Evolutionary conservation across 176 grass and related monocot species (phyloP), one percentile per base, ranked within the genome.

Genomic region (Carex cristatella): DNA sequence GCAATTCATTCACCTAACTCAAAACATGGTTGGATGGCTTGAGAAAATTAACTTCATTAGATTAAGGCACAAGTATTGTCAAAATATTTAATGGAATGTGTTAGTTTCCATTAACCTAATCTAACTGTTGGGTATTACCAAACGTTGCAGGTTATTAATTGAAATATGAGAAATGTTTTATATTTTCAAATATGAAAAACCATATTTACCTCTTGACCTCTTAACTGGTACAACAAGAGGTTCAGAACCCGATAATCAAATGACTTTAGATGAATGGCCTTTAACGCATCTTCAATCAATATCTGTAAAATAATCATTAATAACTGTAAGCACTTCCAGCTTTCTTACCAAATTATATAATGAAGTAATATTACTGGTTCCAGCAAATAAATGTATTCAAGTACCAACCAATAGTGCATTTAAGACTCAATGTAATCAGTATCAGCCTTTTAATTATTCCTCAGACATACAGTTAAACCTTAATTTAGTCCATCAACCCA

Each of bases 231-330:
- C 88, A 98, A 85, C 70, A 98, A 85, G 73, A 95, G 86, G 84
- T 93, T 98, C 82, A 98, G 87, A 55, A 98, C 93, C 62, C 89
- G 85, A 85, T 95, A 98, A 84, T 98, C 95, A 89, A 98, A 98
- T 74, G 95, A 98, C 88, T 98, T 98, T 28, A 95, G 89, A 89
- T 86, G 91, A 83, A 95, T 89, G 84, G 95, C 93, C 89, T 61
- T 79, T 84, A 93, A 91, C 12, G 89, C 93, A 88, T 95, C 93
- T 85, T 94, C 95, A 77, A 88, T 83, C 32, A 64, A 81, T 86
- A 98, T 92, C 95, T 98, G 90, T 64, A 87, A 18, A 81, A 65
- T 19, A 91, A 88, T 38, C 5, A 35, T 80, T 65, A 28, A 66
- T 8, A 60, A 67, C 53, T 88, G 76, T 69, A 81, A 84, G 72